Evolutionary conservation across 2,329 filamentous ascomycete genomes (phyloP).

Genomic region (Paradendryphiella salina): DNA sequence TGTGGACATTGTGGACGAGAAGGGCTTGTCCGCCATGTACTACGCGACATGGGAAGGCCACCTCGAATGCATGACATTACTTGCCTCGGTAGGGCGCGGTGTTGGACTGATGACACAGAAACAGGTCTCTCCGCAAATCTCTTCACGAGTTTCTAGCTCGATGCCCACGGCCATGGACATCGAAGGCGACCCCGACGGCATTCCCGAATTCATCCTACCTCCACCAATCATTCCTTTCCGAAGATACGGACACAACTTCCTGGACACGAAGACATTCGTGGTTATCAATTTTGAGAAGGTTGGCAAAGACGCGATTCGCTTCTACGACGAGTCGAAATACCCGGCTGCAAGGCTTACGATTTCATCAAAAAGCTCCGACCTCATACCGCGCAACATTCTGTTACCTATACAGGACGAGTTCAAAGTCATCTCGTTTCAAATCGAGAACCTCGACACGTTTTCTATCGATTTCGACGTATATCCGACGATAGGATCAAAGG

Average conservation of each 20-base stretch:
- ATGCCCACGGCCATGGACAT: slow-evolving; percentile 55
- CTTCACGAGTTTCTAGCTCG: slow-evolving; percentile 43
- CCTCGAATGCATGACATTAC: slow-evolving; percentile 87
- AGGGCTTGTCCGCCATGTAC: slow-evolving; percentile 91
- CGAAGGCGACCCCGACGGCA: slow-evolving; percentile 79
- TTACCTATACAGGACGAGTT: slow-evolving; percentile 96
- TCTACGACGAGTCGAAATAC: slow-evolving; percentile 96
- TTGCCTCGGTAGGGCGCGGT: slow-evolving; percentile 60
- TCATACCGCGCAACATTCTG: slow-evolving; percentile 95
- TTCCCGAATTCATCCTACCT: slow-evolving; percentile 87
- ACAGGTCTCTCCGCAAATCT: slow-evolving; percentile 50
- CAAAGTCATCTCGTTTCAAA: slow-evolving; percentile 89
- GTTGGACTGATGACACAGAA: slow-evolving; percentile 40
- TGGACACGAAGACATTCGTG: slow-evolving; percentile 95
- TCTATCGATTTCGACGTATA: slow-evolving; percentile 97
- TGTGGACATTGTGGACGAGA: slow-evolving; percentile 83
- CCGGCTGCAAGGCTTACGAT: slow-evolving; percentile 93
- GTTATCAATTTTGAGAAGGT: slow-evolving; percentile 85
- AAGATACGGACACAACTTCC: slow-evolving; percentile 96
- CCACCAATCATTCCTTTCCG: slow-evolving; percentile 94
- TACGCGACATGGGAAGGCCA: slow-evolving; percentile 99
- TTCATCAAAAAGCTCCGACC: slow-evolving; percentile 91
- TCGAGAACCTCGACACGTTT: slow-evolving; percentile 90
- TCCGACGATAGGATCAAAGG: slow-evolving; percentile 94
- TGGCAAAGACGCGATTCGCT: slow-evolving; percentile 76